phyloP scores from a whole-genome alignment of 495 filamentous ascomycete genomes.

The Penicillium robsamsonii region DNA sequence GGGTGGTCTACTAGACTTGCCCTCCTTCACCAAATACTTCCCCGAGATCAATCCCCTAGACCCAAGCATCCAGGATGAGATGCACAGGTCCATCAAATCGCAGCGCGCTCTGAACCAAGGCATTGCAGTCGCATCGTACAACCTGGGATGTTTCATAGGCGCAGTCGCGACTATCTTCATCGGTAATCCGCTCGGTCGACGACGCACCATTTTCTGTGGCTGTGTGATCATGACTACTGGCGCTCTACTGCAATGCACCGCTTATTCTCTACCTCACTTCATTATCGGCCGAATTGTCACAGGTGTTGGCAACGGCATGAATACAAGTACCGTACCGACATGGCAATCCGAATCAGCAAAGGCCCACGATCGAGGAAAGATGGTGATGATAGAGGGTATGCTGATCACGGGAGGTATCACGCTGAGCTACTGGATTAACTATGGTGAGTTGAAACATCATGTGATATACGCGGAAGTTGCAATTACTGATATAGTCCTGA shows the following conservation, averaged over 20 bases:
- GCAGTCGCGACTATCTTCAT: conserved; percentile 68
- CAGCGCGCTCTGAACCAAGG: conserved; percentile 42
- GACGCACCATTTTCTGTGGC: conserved; percentile 64
- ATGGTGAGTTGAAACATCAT: conserved; percentile 38
- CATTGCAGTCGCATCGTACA: conserved; percentile 62
- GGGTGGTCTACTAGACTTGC: conserved; percentile 55
- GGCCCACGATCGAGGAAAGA: conserved; percentile 65
- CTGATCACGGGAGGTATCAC: conserved; percentile 67
- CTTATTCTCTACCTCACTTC: conserved; percentile 59
- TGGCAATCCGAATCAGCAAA: conserved; percentile 68
- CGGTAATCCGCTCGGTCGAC: conserved; percentile 67
- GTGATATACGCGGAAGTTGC: too few species aligned
- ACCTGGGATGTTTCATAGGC: conserved; percentile 74
- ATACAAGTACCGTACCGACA: conserved; percentile 48
- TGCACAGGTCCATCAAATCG: conserved; percentile 6
- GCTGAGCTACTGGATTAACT: conserved; percentile 71
- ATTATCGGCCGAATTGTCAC: conserved; percentile 66
- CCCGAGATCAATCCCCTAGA: conserved; percentile 36
- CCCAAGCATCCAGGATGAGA: conserved; percentile 2
- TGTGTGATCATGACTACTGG: conserved; percentile 65
- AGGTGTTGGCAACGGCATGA: conserved; percentile 64
- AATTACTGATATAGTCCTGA: neutral
- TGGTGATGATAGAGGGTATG: conserved; percentile 74
- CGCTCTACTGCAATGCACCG: conserved; percentile 60
- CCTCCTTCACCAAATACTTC: conserved; percentile 52